phyloP scores from a whole-genome alignment of 2,329 filamentous ascomycete genomes.

The Metarhizium album region DNA sequence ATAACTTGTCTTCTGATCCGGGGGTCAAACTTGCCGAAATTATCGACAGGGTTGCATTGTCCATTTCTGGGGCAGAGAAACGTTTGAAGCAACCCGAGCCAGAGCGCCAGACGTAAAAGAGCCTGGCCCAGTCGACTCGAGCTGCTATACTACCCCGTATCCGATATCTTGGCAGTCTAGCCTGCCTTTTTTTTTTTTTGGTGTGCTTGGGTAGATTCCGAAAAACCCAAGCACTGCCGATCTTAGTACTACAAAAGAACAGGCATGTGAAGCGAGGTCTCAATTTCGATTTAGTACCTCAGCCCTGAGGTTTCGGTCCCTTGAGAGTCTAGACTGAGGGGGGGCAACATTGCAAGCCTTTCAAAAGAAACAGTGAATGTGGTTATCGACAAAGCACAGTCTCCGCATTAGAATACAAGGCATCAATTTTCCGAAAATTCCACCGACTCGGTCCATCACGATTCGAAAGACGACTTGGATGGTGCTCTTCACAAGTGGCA shows the following conservation, averaged over 20 bases:
- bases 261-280: neutral
- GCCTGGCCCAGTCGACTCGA: neutral
- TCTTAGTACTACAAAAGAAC: neutral
- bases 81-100: neutral
- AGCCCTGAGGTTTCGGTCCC: neutral
- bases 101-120: neutral
- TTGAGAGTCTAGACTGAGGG: neutral
- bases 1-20: neutral
- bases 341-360: neutral
- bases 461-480: neutral
- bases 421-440: neutral
- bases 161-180: neutral
- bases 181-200: neutral
- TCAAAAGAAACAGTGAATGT: neutral
- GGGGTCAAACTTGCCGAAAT: neutral
- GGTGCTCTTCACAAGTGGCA: neutral
- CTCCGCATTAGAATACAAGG: neutral
- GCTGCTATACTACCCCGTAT: neutral
- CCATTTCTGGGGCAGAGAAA: neutral
- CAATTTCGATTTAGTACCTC: neutral
- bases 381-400: neutral
- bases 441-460: neutral
- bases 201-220: neutral
- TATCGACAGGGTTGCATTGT: conserved; percentile 1
- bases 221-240: neutral